Conservation (phyloP, 2,329 filamentous ascomycete species). For the Pseudocercospora pini-densiflorae region DNA sequence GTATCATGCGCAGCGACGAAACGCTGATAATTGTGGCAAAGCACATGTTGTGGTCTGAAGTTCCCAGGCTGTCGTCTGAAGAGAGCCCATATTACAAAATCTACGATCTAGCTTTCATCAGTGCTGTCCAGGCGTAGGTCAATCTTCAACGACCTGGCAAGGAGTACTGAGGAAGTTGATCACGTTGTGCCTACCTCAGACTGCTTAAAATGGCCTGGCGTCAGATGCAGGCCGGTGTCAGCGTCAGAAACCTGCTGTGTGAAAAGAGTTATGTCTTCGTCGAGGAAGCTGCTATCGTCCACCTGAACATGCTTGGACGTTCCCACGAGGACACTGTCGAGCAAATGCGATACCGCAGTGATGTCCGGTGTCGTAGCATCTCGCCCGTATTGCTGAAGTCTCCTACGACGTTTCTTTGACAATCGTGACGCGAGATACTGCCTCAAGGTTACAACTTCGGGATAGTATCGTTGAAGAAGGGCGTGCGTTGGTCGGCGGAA, state of each 20-base stretch:
- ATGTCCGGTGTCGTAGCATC: conserved; percentile 17
- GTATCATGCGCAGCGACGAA: conserved; percentile 39
- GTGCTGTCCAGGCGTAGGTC: conserved; percentile 16
- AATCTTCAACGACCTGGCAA: conserved; percentile 5
- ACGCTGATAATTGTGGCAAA: conserved; percentile 81
- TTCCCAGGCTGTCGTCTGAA: conserved; percentile 63
- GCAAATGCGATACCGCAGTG: conserved; percentile 57
- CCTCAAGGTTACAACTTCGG: conserved; percentile 34
- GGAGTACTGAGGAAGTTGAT: conserved; percentile 46
- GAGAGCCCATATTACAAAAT: conserved; percentile 69
- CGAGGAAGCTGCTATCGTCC: conserved; percentile 33
- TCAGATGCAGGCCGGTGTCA: conserved; percentile 23
- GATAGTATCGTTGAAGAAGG: conserved; percentile 34
- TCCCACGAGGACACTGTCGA: conserved; percentile 74
- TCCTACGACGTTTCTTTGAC: conserved; percentile 31
- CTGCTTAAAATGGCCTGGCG: conserved; percentile 42
- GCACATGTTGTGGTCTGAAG: conserved; percentile 69
- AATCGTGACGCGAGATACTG: conserved; percentile 35
- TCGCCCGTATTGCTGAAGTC: conserved; percentile 32
- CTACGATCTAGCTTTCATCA: conserved; percentile 47
- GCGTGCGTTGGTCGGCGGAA: conserved; percentile 21
- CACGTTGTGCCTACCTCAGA: conserved; percentile 46
- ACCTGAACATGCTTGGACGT: conserved; percentile 43
- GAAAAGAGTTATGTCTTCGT: conserved; percentile 49
- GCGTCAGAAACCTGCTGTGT: conserved; percentile 49